Conservation (phyloP, 78 protist genomes). For the Protostelium mycophagum region DNA sequence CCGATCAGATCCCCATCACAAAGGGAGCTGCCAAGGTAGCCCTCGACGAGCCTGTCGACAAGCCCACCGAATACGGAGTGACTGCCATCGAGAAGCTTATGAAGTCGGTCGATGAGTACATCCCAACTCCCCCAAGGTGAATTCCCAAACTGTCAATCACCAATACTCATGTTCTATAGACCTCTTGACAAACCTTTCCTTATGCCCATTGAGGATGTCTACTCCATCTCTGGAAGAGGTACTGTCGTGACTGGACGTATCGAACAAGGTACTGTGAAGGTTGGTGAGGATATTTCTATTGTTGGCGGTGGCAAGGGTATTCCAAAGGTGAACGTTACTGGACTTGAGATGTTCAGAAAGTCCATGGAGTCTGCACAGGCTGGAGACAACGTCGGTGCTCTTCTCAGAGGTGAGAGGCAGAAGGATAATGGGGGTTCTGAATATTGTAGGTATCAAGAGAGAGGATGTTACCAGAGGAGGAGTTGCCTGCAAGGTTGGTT, state of each 20-base stretch:
- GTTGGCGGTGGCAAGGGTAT: conserved; percentile 60
- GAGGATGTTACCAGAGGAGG: conserved; percentile 75
- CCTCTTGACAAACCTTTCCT: conserved; percentile 89
- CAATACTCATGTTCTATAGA: conserved; percentile 19
- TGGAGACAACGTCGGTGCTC: conserved; percentile 94
- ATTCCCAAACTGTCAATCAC: conserved; percentile 22
- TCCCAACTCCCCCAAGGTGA: conserved; percentile 48
- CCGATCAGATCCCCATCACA: background rate
- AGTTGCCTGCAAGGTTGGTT: conserved; percentile 68
- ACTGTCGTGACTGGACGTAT: conserved; percentile 94
- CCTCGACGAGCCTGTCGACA: conserved; percentile 24
- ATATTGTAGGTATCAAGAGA: conserved; percentile 81
- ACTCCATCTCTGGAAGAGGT: conserved; percentile 92
- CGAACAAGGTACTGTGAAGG: conserved; percentile 85
- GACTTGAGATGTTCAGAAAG: conserved; percentile 95
- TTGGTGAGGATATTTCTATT: conserved; percentile 83
- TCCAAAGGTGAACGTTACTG: conserved; percentile 71
- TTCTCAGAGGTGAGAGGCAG: conserved; percentile 18
- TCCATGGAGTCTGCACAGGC: conserved; percentile 80
- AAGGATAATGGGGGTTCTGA: background rate
- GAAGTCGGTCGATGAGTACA: conserved; percentile 68
- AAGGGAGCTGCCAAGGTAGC: conserved; percentile 59
- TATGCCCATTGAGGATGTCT: conserved; percentile 91
- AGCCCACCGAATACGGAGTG: conserved; percentile 53
- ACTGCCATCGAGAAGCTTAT: conserved; percentile 73